phyloP scores from a whole-genome alignment of 164 flowering plant species.

The Nelumbo lutea region DNA sequence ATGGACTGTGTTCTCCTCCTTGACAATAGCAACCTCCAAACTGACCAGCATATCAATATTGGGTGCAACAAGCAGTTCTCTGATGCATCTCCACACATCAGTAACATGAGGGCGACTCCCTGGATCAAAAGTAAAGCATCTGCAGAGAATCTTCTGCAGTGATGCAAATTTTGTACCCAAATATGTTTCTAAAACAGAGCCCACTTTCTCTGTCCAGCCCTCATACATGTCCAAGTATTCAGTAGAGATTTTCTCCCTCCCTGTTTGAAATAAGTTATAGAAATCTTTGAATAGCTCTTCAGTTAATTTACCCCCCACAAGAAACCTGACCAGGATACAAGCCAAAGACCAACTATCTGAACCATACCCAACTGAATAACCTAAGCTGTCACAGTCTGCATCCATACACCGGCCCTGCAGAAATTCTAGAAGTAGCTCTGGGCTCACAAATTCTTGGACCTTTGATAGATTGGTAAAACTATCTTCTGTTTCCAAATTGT shows the following conservation, averaged over 20 bases:
- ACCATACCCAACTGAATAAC: slow-evolving; percentile 27
- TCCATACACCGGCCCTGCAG: slow-evolving; percentile 22
- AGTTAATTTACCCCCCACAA: slow-evolving; percentile 38
- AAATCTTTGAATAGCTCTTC: slow-evolving; percentile 28
- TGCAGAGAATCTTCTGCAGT: slow-evolving; percentile 36
- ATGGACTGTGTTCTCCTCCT: slow-evolving; percentile 15
- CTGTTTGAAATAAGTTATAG: slow-evolving; percentile 4
- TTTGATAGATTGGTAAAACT: slow-evolving; percentile 19
- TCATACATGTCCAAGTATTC: slow-evolving; percentile 21
- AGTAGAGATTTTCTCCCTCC: slow-evolving; percentile 21
- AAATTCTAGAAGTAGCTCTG: slow-evolving; percentile 49
- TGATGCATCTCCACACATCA: slow-evolving; percentile 61
- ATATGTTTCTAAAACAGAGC: slow-evolving; percentile 24
- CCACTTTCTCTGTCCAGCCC: slow-evolving; percentile 42
- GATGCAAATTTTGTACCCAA: slow-evolving; percentile 32
- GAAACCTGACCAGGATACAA: slow-evolving; percentile 47
- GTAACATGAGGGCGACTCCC: slow-evolving; percentile 41
- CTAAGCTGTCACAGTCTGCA: slow-evolving; percentile 18
- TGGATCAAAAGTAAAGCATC: slow-evolving; percentile 52
- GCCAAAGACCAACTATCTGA: slow-evolving; percentile 86
- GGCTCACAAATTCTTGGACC: slow-evolving; percentile 46
- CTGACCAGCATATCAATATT: slow-evolving; percentile 24
- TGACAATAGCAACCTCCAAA: slow-evolving; percentile 10
- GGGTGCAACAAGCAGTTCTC: slow-evolving; percentile 39
- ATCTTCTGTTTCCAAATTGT: slow-evolving; percentile 14